These are phyloP conservation scores for Phytophthora idaei DNA, from an alignment of 352 stramenopile species.

Conservation along the genomic window DNA sequence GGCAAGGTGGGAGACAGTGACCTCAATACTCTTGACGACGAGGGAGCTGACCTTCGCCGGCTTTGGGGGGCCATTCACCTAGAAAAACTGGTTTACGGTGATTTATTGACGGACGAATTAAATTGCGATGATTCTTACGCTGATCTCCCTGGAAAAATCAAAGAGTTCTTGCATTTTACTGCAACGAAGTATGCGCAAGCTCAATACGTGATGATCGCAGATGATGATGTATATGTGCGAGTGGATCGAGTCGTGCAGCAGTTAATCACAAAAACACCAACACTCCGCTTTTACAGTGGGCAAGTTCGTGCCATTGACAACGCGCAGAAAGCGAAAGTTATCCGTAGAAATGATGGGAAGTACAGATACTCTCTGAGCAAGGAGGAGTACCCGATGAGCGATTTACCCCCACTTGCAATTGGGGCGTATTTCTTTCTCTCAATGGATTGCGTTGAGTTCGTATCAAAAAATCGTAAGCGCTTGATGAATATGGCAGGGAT, in stretches of 20 bases:
- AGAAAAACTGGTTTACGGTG: conserved; percentile 41
- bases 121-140: conserved; percentile 47
- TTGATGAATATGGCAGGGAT: conserved; percentile 18
- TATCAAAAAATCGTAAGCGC: conserved; percentile 30
- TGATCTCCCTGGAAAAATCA: conserved; percentile 45
- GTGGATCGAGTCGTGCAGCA: conserved; percentile 29
- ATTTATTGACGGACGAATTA: conserved; percentile 47
- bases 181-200: conserved; percentile 5
- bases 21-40: not conserved
- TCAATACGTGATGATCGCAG: conserved; percentile 59
- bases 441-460: conserved; percentile 48
- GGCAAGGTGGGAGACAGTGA: not conserved
- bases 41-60: not conserved
- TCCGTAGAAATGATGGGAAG: not conserved
- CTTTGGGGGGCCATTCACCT: conserved; percentile 23
- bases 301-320: conserved; percentile 43
- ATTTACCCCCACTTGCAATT: conserved; percentile 44
- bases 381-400: conserved; percentile 35
- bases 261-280: not conserved
- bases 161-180: conserved; percentile 42
- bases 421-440: conserved; percentile 59
- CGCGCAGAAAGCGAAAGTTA: not conserved
- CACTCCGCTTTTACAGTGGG: conserved; percentile 2
- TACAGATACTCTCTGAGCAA: not conserved
- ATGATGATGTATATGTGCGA: conserved; percentile 42